Percentiles rank a stretch among this genome's conserved stretches.
Conservation (phyloP, 257 asterid genomes). For the Cordia subcordata region DNA sequence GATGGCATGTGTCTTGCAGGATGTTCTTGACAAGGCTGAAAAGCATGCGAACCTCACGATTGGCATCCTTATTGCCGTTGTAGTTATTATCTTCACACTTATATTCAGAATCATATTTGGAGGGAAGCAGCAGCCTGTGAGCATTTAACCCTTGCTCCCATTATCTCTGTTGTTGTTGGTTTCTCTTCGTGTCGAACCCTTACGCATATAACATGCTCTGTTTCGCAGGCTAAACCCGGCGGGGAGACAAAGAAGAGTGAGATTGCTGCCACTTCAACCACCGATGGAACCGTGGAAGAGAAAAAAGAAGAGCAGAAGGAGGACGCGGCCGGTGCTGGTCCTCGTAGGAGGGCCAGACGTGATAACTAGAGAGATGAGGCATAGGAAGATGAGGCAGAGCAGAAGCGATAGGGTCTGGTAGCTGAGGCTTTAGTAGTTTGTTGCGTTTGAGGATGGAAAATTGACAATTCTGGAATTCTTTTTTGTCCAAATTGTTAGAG, state of each 20-base stretch:
- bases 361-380: slow-evolving; percentile 29
- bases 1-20: slow-evolving; percentile 36
- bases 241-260: slow-evolving; percentile 46
- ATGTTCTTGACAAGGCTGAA: slow-evolving; percentile 82
- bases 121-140: slow-evolving; percentile 49
- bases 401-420: not conserved
- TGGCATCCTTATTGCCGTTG: slow-evolving; percentile 46
- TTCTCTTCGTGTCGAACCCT: not conserved
- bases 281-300: slow-evolving; percentile 50
- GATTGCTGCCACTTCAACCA: slow-evolving; percentile 46
- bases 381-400: slow-evolving; percentile 2
- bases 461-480: too few species aligned
- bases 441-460: too few species aligned
- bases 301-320: slow-evolving; percentile 44
- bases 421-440: not conserved
- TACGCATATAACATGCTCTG: not conserved
- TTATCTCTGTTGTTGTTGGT: not conserved
- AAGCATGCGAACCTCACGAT: slow-evolving; percentile 71
- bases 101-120: slow-evolving; percentile 66
- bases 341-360: slow-evolving; percentile 66
- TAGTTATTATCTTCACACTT: slow-evolving; percentile 51
- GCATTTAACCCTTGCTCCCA: not conserved
- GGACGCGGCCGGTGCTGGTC: slow-evolving; percentile 44
- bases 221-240: slow-evolving; percentile 38
- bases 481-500: too few species aligned